Percentiles rank a stretch among this genome's conserved stretches.
phyloP scores from a whole-genome alignment of 202 grass and related monocot species.

The Panicum hallii region DNA sequence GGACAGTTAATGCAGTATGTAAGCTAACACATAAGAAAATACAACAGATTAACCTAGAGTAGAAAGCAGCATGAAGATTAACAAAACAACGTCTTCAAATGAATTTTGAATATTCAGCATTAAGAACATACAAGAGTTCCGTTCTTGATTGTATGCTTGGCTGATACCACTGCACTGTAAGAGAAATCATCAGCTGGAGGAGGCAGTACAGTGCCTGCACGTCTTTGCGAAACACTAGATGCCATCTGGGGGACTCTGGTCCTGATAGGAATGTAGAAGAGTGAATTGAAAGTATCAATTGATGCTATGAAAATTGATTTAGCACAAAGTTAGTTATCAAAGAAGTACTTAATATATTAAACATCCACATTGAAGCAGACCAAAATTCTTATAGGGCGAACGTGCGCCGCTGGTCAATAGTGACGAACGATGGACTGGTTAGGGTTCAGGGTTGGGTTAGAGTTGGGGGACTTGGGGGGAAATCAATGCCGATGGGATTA shows the following conservation, averaged over 20 bases:
- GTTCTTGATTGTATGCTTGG: slow-evolving; percentile 68
- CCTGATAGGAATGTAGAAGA: slow-evolving; percentile 62
- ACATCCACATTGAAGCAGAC: not conserved
- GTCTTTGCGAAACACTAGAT: slow-evolving; percentile 77
- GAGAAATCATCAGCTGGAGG: slow-evolving; percentile 82
- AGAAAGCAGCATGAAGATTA: slow-evolving; percentile 14
- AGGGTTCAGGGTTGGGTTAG: too few relatives aligned
- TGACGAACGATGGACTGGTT: too few relatives aligned
- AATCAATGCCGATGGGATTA: too few relatives aligned
- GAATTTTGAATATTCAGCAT: slow-evolving; percentile 33
- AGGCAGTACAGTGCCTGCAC: slow-evolving; percentile 78
- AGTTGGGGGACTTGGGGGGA: too few relatives aligned
- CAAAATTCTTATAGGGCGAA: too few relatives aligned
- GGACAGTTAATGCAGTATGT: slow-evolving; percentile 30
- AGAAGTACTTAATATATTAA: not conserved
- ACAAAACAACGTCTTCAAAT: slow-evolving; percentile 21
- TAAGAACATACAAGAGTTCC: slow-evolving; percentile 60
- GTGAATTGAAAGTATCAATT: slow-evolving; percentile 34
- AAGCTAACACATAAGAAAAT: slow-evolving; percentile 33
- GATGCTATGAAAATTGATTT: slow-evolving; percentile 20
- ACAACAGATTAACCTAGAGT: slow-evolving; percentile 4
- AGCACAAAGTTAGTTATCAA: not conserved
- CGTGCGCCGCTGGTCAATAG: too few relatives aligned
- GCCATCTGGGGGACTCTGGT: slow-evolving; percentile 94
- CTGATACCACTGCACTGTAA: slow-evolving; percentile 60